Conservation (phyloP, 805 yeast species). For the Saccharomycopsis fodiens region DNA sequence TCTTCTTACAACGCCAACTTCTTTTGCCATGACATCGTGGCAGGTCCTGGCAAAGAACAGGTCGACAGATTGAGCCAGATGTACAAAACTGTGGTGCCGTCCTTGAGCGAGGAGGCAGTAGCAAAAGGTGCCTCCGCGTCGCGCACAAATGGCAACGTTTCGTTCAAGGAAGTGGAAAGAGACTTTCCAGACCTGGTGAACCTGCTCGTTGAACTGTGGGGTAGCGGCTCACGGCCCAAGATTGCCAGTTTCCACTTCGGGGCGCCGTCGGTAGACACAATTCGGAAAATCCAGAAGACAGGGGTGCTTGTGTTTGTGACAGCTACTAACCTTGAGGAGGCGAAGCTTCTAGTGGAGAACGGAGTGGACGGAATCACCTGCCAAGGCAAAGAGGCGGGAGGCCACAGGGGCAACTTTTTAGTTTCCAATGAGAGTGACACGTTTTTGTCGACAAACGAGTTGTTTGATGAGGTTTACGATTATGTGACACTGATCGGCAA, state of each 20-base stretch:
- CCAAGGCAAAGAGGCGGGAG: slow-evolving; percentile 62
- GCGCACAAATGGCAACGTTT: slow-evolving; percentile 15
- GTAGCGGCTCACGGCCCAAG: slow-evolving; percentile 27
- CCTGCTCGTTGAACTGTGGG: slow-evolving; percentile 3
- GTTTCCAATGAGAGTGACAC: slow-evolving; percentile 27
- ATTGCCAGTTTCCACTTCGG: slow-evolving; percentile 52
- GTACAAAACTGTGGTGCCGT: slow-evolving; percentile 16
- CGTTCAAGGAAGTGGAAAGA: slow-evolving; percentile 22
- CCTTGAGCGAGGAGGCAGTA: not conserved
- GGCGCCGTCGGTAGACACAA: slow-evolving; percentile 28
- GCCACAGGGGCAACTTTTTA: slow-evolving; percentile 48
- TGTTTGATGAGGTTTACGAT: slow-evolving; percentile 23
- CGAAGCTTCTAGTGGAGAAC: slow-evolving; percentile 24
- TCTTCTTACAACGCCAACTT: slow-evolving; percentile 37
- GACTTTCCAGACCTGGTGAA: slow-evolving; percentile 11
- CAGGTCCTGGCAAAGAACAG: slow-evolving; percentile 11
- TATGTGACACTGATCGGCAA: not conserved
- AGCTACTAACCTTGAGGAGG: slow-evolving; percentile 41
- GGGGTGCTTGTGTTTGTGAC: slow-evolving; percentile 39
- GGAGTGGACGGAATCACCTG: slow-evolving; percentile 42
- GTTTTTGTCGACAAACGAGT: slow-evolving; percentile 30
- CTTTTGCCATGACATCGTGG: slow-evolving; percentile 34
- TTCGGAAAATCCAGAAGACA: slow-evolving; percentile 29
- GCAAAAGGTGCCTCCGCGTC: slow-evolving; percentile 2
- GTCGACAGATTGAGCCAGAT: slow-evolving; percentile 23